Conservation (phyloP, 306 rosid genomes). For the Oxytropis ochrocephala region DNA sequence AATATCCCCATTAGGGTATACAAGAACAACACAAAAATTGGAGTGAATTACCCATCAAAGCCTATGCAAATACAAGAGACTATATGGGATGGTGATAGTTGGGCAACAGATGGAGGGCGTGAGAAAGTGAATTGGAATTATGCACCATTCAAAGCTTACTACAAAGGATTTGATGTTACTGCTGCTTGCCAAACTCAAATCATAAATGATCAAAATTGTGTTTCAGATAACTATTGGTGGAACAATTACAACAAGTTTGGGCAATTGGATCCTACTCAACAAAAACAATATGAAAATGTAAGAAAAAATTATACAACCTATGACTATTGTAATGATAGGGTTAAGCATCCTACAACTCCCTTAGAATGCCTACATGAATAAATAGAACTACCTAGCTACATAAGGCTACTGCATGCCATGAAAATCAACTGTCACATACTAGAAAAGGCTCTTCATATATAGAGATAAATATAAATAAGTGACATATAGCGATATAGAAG, state of each 20-base stretch:
- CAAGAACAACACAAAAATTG: conserved; percentile 28
- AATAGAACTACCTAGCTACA: background rate
- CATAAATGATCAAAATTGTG: conserved; percentile 15
- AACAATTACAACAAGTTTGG: conserved; percentile 19
- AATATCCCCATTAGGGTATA: conserved; percentile 42
- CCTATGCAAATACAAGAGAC: conserved; percentile 41
- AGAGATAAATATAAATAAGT: no score
- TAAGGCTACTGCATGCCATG: background rate
- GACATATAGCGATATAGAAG: no score
- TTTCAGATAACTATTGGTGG: conserved; percentile 35
- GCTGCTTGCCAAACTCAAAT: conserved; percentile 30
- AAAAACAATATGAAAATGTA: conserved; percentile 21
- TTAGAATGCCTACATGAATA: conserved; percentile 36
- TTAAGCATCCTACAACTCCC: conserved; percentile 32
- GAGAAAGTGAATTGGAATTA: conserved; percentile 35
- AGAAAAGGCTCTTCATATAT: background rate
- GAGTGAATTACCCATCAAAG: conserved; percentile 31
- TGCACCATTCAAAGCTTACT: conserved; percentile 52
- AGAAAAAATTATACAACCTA: conserved; percentile 20
- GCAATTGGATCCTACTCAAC: conserved; percentile 9
- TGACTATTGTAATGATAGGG: conserved; percentile 45
- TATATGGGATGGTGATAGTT: conserved; percentile 48
- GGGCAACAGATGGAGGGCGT: conserved; percentile 60
- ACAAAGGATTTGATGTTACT: conserved; percentile 32
- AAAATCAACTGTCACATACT: background rate